phyloP scores from a whole-genome alignment of 306 rosid genomes.

The Citrullus colocynthis region DNA sequence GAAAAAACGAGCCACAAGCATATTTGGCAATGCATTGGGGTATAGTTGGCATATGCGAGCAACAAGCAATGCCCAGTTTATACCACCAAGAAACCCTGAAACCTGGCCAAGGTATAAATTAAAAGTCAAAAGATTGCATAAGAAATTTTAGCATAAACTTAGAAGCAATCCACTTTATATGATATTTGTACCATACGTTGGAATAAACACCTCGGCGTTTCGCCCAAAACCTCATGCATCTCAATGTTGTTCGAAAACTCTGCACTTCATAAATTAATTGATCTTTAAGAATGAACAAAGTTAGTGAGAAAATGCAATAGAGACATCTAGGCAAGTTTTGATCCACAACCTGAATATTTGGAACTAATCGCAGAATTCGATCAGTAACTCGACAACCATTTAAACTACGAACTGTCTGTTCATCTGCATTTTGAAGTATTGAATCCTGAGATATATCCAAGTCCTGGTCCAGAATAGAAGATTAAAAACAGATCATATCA shows the following conservation, averaged over 20 bases:
- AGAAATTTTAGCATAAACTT: conserved; percentile 1
- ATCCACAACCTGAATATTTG: conserved; percentile 73
- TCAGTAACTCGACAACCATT: conserved; percentile 97
- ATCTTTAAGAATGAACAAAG: conserved; percentile 12
- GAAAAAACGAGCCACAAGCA: conserved; percentile 92
- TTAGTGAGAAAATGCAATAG: neutral
- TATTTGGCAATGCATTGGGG: conserved; percentile 91
- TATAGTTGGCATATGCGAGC: conserved; percentile 97
- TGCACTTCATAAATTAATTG: conserved; percentile 27
- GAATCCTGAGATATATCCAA: conserved; percentile 84
- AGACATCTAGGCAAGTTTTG: neutral
- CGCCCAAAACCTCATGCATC: conserved; percentile 97
- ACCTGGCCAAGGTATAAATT: conserved; percentile 49
- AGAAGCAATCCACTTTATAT: neutral
- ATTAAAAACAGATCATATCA: conserved; percentile 8
- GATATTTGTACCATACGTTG: conserved; percentile 43
- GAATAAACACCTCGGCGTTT: conserved; percentile 95
- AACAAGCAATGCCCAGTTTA: conserved; percentile 95
- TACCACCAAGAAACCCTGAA: conserved; percentile 96
- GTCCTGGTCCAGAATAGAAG: conserved; percentile 41
- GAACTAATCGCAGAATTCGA: conserved; percentile 83
- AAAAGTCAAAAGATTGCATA: conserved; percentile 12
- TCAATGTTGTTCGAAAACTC: conserved; percentile 85
- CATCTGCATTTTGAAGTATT: conserved; percentile 77
- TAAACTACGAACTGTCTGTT: conserved; percentile 94